Conservation (phyloP, 352 stramenopile genomes). For the Achlya hypogyna region DNA sequence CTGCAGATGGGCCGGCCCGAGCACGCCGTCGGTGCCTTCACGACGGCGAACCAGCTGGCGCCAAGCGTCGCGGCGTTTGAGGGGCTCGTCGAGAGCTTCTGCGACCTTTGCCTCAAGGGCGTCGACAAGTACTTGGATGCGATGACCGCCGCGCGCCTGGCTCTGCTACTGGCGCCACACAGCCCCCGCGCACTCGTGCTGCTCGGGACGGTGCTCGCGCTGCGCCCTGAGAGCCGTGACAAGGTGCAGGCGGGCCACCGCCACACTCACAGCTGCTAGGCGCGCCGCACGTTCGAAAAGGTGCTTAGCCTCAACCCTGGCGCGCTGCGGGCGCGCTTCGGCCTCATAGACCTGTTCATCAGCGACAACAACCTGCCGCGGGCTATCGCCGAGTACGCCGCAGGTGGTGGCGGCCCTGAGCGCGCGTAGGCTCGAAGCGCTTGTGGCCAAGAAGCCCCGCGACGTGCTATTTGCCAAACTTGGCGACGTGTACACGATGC, state of each 20-base stretch:
- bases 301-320: slow-evolving; percentile 51
- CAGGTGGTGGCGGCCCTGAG: background rate
- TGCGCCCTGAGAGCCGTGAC: slow-evolving; percentile 38
- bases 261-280: slow-evolving; percentile 29
- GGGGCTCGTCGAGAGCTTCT: slow-evolving; percentile 67
- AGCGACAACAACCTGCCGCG: slow-evolving; percentile 37
- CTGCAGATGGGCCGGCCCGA: slow-evolving; percentile 54
- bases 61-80: slow-evolving; percentile 58
- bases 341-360: slow-evolving; percentile 56
- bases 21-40: slow-evolving; percentile 54
- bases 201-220: slow-evolving; percentile 63
- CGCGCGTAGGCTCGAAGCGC: slow-evolving; percentile 26
- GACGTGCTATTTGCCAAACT: slow-evolving; percentile 74
- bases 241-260: background rate
- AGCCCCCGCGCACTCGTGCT: slow-evolving; percentile 61
- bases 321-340: slow-evolving; percentile 54
- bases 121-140: slow-evolving; percentile 70
- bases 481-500: slow-evolving; percentile 54
- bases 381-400: slow-evolving; percentile 49
- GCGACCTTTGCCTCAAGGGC: slow-evolving; percentile 47
- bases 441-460: slow-evolving; percentile 39
- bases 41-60: slow-evolving; percentile 45
- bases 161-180: slow-evolving; percentile 59
- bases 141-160: slow-evolving; percentile 48
- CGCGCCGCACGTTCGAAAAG: slow-evolving; percentile 45